A percentile compares a stretch with the other conserved stretches of the same genome.
Conservation (phyloP, 2,329 filamentous ascomycete genomes). For the Xylariales sp. region DNA sequence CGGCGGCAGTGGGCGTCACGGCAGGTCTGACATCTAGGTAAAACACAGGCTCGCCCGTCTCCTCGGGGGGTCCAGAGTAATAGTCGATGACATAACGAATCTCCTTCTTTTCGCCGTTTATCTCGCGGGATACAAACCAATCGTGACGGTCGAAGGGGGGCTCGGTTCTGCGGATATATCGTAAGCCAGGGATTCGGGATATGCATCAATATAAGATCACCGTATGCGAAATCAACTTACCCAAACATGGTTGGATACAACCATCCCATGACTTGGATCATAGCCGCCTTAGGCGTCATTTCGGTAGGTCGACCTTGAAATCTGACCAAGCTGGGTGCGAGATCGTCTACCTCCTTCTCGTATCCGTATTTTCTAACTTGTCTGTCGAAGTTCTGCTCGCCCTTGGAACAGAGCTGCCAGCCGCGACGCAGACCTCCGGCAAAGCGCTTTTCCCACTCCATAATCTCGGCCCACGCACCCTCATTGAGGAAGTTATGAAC, state of each 20-base stretch:
- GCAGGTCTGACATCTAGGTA: constrained; percentile 92
- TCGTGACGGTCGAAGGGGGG: constrained; percentile 96
- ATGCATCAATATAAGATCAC: constrained; percentile 9
- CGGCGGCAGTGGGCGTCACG: constrained; percentile 71
- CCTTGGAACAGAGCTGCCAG: constrained; percentile 69
- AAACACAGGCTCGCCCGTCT: constrained; percentile 88
- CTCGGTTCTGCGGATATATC: constrained; percentile 52
- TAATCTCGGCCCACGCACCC: constrained; percentile 92
- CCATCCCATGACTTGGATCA: constrained; percentile 75
- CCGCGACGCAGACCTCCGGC: constrained; percentile 65
- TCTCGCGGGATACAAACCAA: constrained; percentile 81
- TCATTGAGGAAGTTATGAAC: constrained; percentile 99
- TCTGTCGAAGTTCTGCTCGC: constrained; percentile 59
- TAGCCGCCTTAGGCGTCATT: constrained; percentile 83
- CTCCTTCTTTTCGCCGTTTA: constrained; percentile 66
- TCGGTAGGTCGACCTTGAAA: constrained; percentile 90
- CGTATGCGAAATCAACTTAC: constrained; percentile 51
- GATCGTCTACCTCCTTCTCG: constrained; percentile 47
- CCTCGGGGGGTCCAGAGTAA: constrained; percentile 78
- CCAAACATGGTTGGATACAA: constrained; percentile 76
- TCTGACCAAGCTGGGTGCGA: constrained; percentile 69
- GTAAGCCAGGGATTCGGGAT: constrained; percentile 13
- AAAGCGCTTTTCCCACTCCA: constrained; percentile 90
- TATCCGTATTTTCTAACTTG: constrained; percentile 35
- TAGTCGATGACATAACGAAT: constrained; percentile 96